phyloP scores from a whole-genome alignment of 495 filamentous ascomycete species.

The Hypoxylon crocopeplum region DNA sequence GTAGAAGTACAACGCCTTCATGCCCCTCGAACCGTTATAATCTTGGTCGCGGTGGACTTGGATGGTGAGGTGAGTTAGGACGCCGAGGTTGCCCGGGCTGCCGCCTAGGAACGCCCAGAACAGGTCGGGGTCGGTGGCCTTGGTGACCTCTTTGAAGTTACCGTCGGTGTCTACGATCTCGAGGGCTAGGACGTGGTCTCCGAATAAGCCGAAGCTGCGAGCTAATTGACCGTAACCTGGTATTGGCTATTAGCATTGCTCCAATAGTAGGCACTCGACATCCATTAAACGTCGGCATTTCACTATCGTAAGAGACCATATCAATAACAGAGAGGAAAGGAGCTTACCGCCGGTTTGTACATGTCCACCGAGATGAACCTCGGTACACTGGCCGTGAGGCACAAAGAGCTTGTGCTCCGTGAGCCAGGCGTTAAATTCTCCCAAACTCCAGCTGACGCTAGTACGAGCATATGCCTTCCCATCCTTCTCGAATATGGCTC shows the following conservation, averaged over 20 bases:
- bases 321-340: not conserved
- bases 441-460: constrained; percentile 50
- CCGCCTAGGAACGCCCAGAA: constrained; percentile 53
- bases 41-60: constrained; percentile 48
- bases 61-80: constrained; percentile 51
- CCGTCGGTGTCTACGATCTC: constrained; percentile 50
- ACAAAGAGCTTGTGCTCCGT: constrained; percentile 47
- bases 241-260: not conserved
- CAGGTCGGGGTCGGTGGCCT: constrained; percentile 43
- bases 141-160: constrained; percentile 46
- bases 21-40: constrained; percentile 44
- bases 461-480: constrained; percentile 42
- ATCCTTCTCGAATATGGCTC: constrained; percentile 38
- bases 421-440: constrained; percentile 46
- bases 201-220: constrained; percentile 51
- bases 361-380: constrained; percentile 52
- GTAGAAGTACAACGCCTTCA: constrained; percentile 46
- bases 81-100: constrained; percentile 53
- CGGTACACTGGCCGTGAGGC: constrained; percentile 51
- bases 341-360: constrained; percentile 47
- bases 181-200: constrained; percentile 49
- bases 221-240: constrained; percentile 48
- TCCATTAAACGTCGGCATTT: no score
- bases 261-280: no score
- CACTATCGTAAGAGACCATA: no score